Percentiles rank a stretch among this genome's conserved stretches.
These are phyloP conservation scores for Nakaseomyces glabratus DNA, from an alignment of 1,139 yeast species.

Conservation along the genomic window DNA sequence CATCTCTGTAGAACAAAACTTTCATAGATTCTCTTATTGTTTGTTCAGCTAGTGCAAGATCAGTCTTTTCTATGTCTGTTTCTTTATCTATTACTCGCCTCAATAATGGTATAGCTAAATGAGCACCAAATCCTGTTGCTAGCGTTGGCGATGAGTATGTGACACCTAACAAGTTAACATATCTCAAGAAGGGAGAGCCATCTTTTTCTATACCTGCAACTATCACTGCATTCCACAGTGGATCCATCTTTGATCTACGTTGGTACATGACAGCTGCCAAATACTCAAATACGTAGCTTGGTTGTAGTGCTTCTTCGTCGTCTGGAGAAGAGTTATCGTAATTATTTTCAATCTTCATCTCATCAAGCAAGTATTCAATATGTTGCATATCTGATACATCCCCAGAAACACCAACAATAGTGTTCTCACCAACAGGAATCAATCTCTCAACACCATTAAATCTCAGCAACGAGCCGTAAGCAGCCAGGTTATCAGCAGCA, in stretches of 20 bases:
- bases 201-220: conserved; percentile 77
- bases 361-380: conserved; percentile 63
- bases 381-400: conserved; percentile 93
- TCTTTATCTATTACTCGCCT: conserved; percentile 78
- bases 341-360: conserved; percentile 65
- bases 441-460: conserved; percentile 80
- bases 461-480: conserved; percentile 88
- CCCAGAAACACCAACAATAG: conserved; percentile 91
- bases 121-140: conserved; percentile 96
- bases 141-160: conserved; percentile 80
- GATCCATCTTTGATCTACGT: conserved; percentile 88
- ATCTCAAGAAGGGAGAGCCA: conserved; percentile 64
- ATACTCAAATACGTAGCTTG: conserved; percentile 83
- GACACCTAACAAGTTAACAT: conserved; percentile 87
- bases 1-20: conserved; percentile 92
- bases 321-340: conserved; percentile 56
- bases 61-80: conserved; percentile 55
- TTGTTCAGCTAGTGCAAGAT: conserved; percentile 66
- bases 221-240: conserved; percentile 88
- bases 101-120: conserved; percentile 84
- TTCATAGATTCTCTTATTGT: conserved; percentile 82
- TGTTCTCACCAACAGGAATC: conserved; percentile 69
- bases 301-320: conserved; percentile 61
- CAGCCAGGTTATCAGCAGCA: conserved; percentile 92
- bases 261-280: conserved; percentile 75